Conservation (phyloP, 2,329 filamentous ascomycete genomes). For the Metarhizium robertsii region DNA sequence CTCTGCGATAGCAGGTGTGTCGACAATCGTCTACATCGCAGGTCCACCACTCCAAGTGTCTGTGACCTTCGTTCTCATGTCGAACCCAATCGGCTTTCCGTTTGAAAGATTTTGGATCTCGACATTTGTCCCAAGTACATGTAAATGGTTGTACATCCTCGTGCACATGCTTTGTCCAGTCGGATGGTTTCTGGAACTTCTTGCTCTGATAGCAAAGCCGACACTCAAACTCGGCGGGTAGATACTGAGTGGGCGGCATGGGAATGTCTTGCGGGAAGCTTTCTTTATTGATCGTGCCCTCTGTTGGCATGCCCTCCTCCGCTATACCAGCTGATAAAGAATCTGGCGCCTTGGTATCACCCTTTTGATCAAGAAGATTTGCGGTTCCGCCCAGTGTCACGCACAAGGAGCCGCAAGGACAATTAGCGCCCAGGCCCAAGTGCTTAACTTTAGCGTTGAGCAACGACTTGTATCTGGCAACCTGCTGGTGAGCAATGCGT, state of each 20-base stretch:
- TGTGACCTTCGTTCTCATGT: conserved; percentile 85
- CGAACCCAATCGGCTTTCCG: conserved; percentile 93
- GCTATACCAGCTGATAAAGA: conserved; percentile 41
- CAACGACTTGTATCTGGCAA: conserved; percentile 68
- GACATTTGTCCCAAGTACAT: conserved; percentile 77
- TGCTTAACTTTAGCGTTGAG: conserved; percentile 64
- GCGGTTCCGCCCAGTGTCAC: conserved; percentile 57
- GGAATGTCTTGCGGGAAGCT: conserved; percentile 76
- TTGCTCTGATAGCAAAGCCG: conserved; percentile 78
- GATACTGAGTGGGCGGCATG: conserved; percentile 63
- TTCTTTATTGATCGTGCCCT: conserved; percentile 60
- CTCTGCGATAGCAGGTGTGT: conserved; percentile 76
- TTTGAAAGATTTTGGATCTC: conserved; percentile 85
- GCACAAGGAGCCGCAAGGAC: conserved; percentile 54
- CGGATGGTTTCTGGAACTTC: conserved; percentile 81
- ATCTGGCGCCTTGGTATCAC: conserved; percentile 51
- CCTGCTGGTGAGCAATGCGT: conserved; percentile 73
- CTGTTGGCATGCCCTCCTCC: conserved; percentile 57
- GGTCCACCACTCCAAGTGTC: conserved; percentile 84
- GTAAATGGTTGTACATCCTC: conserved; percentile 91
- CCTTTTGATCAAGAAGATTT: conserved; percentile 49
- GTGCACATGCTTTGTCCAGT: conserved; percentile 95
- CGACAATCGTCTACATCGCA: conserved; percentile 74
- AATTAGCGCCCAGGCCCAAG: conserved; percentile 49
- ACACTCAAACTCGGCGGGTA: conserved; percentile 87